Evolutionary conservation across 78 protist species (phyloP).

Genomic region (Dictyostelium citrinum): DNA sequence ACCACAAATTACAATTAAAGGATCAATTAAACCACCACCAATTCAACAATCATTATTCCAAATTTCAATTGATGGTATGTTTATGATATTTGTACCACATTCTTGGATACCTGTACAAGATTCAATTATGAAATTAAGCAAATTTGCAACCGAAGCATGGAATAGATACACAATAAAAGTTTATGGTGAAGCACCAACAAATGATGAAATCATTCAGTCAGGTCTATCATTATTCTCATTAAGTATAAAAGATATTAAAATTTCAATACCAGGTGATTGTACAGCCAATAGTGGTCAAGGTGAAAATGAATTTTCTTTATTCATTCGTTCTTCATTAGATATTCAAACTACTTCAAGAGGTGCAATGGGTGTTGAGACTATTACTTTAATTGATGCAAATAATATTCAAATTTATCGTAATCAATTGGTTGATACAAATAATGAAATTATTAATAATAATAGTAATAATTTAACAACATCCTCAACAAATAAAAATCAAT

Average conservation of each 20-base stretch:
- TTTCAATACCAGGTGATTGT: slow-evolving; percentile 30
- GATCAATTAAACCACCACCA: slow-evolving; percentile 68
- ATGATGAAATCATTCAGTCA: slow-evolving; percentile 55
- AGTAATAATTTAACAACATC: neutral
- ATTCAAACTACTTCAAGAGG: slow-evolving; percentile 41
- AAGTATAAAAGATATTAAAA: slow-evolving; percentile 14
- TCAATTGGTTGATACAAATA: neutral
- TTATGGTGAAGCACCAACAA: slow-evolving; percentile 47
- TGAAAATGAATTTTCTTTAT: slow-evolving; percentile 19
- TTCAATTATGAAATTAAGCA: neutral
- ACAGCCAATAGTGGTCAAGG: slow-evolving; percentile 19
- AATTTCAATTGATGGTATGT: slow-evolving; percentile 3
- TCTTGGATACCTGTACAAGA: slow-evolving; percentile 53
- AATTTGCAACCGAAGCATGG: slow-evolving; percentile 41
- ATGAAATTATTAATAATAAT: neutral
- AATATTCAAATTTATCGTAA: slow-evolving; percentile 47
- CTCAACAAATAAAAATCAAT: neutral
- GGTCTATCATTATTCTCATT: slow-evolving; percentile 34
- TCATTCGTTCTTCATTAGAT: slow-evolving; percentile 35
- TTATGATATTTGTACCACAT: slow-evolving; percentile 57
- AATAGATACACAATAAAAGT: slow-evolving; percentile 30
- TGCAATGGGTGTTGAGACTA: slow-evolving; percentile 65
- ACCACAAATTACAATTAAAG: slow-evolving; percentile 27
- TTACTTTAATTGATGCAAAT: slow-evolving; percentile 38
- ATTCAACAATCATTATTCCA: slow-evolving; percentile 63